phyloP scores from a whole-genome alignment of 176 grass and related monocot genomes.

The Saccharum spontaneum region DNA sequence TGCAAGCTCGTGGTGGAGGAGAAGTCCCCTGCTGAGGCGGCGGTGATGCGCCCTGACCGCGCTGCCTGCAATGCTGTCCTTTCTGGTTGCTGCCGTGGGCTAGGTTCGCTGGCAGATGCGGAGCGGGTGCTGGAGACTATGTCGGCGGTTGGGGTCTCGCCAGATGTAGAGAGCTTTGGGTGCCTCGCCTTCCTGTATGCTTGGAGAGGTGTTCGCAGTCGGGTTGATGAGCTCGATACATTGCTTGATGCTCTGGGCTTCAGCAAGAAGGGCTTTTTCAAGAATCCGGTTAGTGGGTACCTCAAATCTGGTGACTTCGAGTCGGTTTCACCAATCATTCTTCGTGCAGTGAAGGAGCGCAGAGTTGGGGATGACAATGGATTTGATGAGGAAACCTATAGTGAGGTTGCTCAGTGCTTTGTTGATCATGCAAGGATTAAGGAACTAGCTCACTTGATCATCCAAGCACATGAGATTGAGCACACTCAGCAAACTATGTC shows the following conservation, averaged over 20 bases:
- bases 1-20: constrained; percentile 51
- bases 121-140: constrained; percentile 81
- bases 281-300: constrained; percentile 76
- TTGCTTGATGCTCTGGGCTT: constrained; percentile 72
- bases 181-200: constrained; percentile 92
- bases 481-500: constrained; percentile 24
- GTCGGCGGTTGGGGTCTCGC: constrained; percentile 64
- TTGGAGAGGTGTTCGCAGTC: constrained; percentile 49
- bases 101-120: constrained; percentile 61
- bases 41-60: constrained; percentile 65
- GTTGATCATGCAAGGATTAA: constrained; percentile 52
- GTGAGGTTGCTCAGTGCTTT: constrained; percentile 60
- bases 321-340: constrained; percentile 58
- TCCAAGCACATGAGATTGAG: constrained; percentile 81
- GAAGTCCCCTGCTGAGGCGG: constrained; percentile 43
- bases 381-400: constrained; percentile 60
- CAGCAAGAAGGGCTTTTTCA: constrained; percentile 67
- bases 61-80: constrained; percentile 71
- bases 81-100: constrained; percentile 67
- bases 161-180: constrained; percentile 71
- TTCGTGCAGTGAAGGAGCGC: constrained; percentile 56
- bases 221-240: constrained; percentile 80
- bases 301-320: constrained; percentile 60
- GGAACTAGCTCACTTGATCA: constrained; percentile 77
- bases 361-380: constrained; percentile 32